Evolutionary conservation across 2,329 filamentous ascomycete species (phyloP).

Genomic region (Geosmithia morbida): DNA sequence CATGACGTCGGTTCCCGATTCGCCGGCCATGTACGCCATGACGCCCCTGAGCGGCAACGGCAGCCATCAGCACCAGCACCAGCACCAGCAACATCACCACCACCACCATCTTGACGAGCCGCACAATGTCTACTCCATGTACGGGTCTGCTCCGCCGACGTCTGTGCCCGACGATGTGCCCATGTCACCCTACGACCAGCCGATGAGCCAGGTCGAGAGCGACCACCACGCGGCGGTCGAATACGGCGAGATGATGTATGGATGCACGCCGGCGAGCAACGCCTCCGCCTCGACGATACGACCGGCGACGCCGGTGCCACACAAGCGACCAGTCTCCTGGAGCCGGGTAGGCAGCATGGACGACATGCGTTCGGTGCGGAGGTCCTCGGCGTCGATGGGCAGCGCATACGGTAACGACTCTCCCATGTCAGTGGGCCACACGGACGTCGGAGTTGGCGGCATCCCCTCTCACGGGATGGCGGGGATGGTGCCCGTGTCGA

Average conservation of each 20-base stretch:
- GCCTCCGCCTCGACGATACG: conserved; percentile 10
- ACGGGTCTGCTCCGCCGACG: background rate
- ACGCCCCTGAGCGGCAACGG: background rate
- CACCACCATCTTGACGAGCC: conserved; percentile 1
- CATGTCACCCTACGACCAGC: conserved; percentile 3
- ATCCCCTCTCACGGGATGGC: conserved; percentile 9
- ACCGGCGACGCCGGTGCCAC: conserved; percentile 21
- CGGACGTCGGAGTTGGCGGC: background rate
- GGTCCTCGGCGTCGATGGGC: conserved; percentile 13
- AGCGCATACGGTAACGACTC: conserved; percentile 10
- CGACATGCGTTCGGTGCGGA: conserved; percentile 20
- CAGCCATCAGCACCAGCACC: background rate
- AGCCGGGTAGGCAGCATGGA: conserved; percentile 21
- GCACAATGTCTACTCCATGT: conserved; percentile 1
- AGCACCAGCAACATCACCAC: conserved; percentile 1
- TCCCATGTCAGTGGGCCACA: conserved; percentile 5
- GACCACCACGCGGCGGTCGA: background rate
- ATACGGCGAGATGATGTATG: conserved; percentile 1
- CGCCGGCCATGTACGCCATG: conserved; percentile 2
- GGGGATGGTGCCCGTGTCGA: background rate
- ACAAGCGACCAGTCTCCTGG: conserved; percentile 24
- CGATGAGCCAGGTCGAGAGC: conserved; percentile 1
- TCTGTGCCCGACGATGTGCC: conserved; percentile 1
- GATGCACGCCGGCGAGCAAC: conserved; percentile 1
- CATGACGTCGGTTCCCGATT: background rate